Evolutionary conservation across 2,329 filamentous ascomycete species (phyloP), one percentile per base, ranked within the genome.

Genomic region (Sclerotinia subarctica): DNA sequence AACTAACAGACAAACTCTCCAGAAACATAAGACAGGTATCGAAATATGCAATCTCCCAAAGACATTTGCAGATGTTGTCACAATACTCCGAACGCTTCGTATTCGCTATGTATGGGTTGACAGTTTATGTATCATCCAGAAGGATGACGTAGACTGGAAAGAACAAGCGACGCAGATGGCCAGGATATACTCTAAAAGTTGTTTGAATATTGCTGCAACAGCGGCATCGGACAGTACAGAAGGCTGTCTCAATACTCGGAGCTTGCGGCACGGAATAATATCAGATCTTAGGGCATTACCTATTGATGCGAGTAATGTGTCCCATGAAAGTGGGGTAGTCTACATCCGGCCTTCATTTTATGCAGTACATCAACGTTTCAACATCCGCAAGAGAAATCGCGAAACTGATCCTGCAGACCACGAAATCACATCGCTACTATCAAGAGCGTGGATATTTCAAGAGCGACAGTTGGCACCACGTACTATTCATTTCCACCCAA

Each of bases 371-470:
- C 38, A 59, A 26, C 38, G 57, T 8, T 59, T 35, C 21, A 59
- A 13, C 15, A 26, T 15, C 32, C 17, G 21, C 11, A 46, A 17
- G 5, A 47, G 35, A 32, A 47, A 26, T 5, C 49, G 47, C 19
- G 19, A 26, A 7, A 26, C 10, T 6, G 24, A 49, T 24, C 47
- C 21, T n/a, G 7, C 47, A 10, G 24, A 52, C 24, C 8, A 52
- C 10, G 49, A 26, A 24, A 15, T 44, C 5, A 47, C 44, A 11
- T 19, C 26, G 0, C 26, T 62, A n/a, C 21, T 62, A 1, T 15
- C 44, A 35, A 11, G 58, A 15, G 58, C 58, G 3, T 62, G 44
- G 24, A 21, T 32, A 6, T 62, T 62, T n/a, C 58, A 62, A 62
- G 58, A 62, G 15, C 44, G 58, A 11, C 15, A 62, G 21, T 15